Base-by-base conservation (phyloP, 139 green algal species). In the Marvania coccoides region DNA sequence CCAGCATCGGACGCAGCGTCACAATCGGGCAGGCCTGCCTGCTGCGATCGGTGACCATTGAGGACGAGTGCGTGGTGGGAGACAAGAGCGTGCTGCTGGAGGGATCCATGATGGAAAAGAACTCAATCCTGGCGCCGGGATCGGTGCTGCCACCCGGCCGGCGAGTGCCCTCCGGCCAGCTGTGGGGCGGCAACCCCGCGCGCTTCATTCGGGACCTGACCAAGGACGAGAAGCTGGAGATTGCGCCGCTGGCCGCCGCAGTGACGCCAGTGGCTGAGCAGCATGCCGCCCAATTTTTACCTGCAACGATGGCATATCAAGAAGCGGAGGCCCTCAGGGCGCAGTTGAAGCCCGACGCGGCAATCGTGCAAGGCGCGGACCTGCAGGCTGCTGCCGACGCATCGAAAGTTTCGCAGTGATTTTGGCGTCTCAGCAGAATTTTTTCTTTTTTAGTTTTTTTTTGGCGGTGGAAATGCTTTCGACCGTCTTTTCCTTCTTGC, bases 121-220 rank as follows among this genome's bases (percentile, higher is more conserved):
- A 90, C 47, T 74, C 69, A 9, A 78, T 91, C n/a, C 73, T 96
- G 51, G 75, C 75, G 24, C 85, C 90, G 3, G 85, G 87, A 57
- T 87, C 83, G 37, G 87, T 96, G 38, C 65, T 96, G 56, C 85
- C 87, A 3, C 90, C 90, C 2, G 90, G 85, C 12, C 66, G 85
- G 5, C 74, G 81, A 35, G 78, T 96, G 15, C 89, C 89, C n/a
- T 72, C 76, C 28, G 89, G 88, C 3, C 74, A 96, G 71, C 67
- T 96, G 60, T 96, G 90, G 90, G 87, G 72, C 2, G 89, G 90
- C 45, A 88, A 85, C 63, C 90, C 90, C 23, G 90, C 88, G 0
- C 71, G 67, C 13, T 93, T 86, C 54, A 73, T 96, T 4, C 81
- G 90, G 6, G 78, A 90, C 48, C 70, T 96, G 30, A 92, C 76